Conservation (phyloP, 371 early-diverging fungal genomes). For the Rhizomucor miehei region DNA sequence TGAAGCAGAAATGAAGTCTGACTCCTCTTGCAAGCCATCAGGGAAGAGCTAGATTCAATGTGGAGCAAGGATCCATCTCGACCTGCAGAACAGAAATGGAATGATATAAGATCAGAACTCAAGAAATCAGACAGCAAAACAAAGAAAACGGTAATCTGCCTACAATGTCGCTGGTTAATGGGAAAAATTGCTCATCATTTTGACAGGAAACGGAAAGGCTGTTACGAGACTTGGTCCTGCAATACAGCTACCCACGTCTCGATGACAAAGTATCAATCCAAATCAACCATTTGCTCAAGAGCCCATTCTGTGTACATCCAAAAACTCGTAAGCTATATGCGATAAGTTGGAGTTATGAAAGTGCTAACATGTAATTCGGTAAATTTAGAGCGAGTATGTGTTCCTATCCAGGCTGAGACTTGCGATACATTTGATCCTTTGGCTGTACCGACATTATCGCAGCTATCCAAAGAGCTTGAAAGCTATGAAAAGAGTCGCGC, state of each 20-base stretch:
- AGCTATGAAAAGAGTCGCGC: constrained; percentile 24
- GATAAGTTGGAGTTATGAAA: background rate
- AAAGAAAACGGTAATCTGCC: constrained; percentile 4
- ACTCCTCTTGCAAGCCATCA: constrained; percentile 29
- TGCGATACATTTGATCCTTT: constrained; percentile 86
- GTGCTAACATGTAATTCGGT: background rate
- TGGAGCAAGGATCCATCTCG: constrained; percentile 49
- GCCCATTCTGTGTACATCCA: constrained; percentile 99
- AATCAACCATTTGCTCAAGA: constrained; percentile 97
- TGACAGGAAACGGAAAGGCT: constrained; percentile 12
- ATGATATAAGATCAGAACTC: constrained; percentile 35
- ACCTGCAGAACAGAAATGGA: constrained; percentile 60
- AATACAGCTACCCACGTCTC: constrained; percentile 90
- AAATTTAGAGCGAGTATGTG: constrained; percentile 78
- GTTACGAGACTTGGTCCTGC: constrained; percentile 78
- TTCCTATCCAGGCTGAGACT: constrained; percentile 76
- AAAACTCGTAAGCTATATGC: constrained; percentile 66
- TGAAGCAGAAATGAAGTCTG: too few species aligned
- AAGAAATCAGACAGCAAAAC: constrained; percentile 9
- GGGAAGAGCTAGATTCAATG: constrained; percentile 37
- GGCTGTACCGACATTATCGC: constrained; percentile 69
- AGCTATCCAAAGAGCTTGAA: constrained; percentile 62
- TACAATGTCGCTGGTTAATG: background rate
- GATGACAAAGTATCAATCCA: constrained; percentile 93
- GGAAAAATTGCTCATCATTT: background rate